Evolutionary conservation across 352 stramenopile species (phyloP), one percentile per base, ranked within the genome.

Genomic region (Phytopythium kandeliae): DNA sequence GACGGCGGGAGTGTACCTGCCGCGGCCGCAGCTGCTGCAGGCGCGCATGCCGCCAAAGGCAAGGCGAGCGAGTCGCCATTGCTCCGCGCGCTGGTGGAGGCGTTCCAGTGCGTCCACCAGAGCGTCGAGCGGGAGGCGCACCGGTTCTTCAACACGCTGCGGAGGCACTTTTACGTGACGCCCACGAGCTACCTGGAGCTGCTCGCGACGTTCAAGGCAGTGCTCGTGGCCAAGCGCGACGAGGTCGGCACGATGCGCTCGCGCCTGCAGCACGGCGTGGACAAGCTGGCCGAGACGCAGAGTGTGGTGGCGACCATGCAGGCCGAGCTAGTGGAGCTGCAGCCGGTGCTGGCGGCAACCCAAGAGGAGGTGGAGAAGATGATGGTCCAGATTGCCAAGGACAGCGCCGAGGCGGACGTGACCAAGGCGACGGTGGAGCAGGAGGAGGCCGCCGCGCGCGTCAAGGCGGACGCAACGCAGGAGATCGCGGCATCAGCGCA

Each of bases 91-190:
- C 54, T 93, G 12, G 83, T 94, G 4, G 86, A 76, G 21, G 76
- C 86, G 24, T 88, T 91, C 43, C 75, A 92, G 50, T 88, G 82
- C 1, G 91, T 97, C 22, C 92, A 98, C 49, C 85, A 97, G 48
- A 96, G 77, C 35, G 91, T 98, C 4, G 89, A 96, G 52, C 69
- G 69, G 4, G 74, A 72, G 31, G 95, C 80, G 0, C 60, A 69
- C 2, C 68, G 92, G 44, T 98, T 97, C 56, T 93, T 92, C 30
- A 71, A 92, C 19, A 74, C 94, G 48, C 60, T 97, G 22, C 70
- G 85, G 2, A 63, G 92, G 21, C 92, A 96, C 65, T 96, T 97
- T 65, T 97, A 98, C 66, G 92, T 97, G 22, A 98, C 92, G 9
- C 92, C 92, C 4, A 98, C 92, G 8, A 96, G 83, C 41, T 98